Evolutionary conservation across 2,329 filamentous ascomycete genomes (phyloP), one percentile per base, ranked within the genome.

Genomic region (Magnaporthiopsis poae): DNA sequence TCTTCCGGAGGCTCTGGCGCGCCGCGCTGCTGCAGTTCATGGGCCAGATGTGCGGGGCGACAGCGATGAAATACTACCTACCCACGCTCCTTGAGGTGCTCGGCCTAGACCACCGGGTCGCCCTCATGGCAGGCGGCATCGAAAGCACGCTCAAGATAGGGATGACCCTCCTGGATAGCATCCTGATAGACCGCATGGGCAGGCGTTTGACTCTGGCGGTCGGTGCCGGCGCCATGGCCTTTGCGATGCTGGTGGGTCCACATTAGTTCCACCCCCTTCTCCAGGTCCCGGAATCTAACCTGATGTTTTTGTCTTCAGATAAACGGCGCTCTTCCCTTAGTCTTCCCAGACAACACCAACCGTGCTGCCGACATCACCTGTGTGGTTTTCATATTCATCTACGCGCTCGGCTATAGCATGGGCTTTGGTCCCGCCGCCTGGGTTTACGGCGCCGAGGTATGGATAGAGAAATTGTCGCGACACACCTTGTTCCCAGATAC

Each of bases 21-120:
- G 83, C 83, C 1, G 79, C 82, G 0, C 74, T 86, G 1, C 76
- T 86, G 5, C 84, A 86, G 71, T 86, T 86, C 73, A 83, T 86
- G 81, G 81, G 82, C 0, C 83, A 85, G 69, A 83, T 86, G 81
- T 85, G 82, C 69, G 84, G 84, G 27, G 83, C 83, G 18, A 83
- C 83, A 0, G 83, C 83, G 2, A 86, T 86, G 77, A 86, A 86
- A 70, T 86, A 86, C 70, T 86, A 86, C 69, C 77, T 86, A 0
- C 84, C 84, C 0, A 80, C 79, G 0, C 80, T 86, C 11, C 81
- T 86, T 67, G 73, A 77, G 65, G 79, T 79, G 3, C 74, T 86
- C 1, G 84, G 85, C 0, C 73, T 86, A 1, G 74, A 76, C 56
- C 79, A 78, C 7, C 77, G 80, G 11, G 67, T 82, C 21, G 79